These are phyloP conservation scores for Atkinsonella texensis DNA, from an alignment of 2,329 filamentous ascomycete species.

Conservation along the genomic window DNA sequence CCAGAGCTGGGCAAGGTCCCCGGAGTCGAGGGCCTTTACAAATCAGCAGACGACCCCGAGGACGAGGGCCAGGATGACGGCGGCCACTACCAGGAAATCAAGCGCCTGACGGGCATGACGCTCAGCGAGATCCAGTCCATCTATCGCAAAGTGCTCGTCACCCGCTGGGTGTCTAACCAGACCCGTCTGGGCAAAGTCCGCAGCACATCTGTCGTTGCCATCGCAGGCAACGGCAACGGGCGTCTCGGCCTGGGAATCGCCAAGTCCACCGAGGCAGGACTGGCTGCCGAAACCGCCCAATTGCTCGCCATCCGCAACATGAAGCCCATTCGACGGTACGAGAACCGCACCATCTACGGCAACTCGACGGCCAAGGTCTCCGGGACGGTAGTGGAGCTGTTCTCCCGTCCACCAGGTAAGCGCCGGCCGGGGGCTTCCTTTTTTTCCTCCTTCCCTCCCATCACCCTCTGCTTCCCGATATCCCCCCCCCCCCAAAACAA, in stretches of 20 bases:
- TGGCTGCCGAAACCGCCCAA: conserved; percentile 60
- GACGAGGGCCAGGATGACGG: conserved; percentile 39
- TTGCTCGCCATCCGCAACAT: conserved; percentile 82
- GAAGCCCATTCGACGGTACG: conserved; percentile 83
- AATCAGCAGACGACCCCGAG: conserved; percentile 33
- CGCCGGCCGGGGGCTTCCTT: too few relatives aligned
- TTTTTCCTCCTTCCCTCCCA: too few relatives aligned
- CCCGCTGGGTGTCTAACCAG: conserved; percentile 73
- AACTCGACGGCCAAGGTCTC: conserved; percentile 74
- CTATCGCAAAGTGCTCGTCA: conserved; percentile 60
- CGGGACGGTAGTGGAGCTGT: conserved; percentile 74
- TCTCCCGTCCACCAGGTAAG: conserved; percentile 74
- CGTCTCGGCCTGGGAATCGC: conserved; percentile 81
- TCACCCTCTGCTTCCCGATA: too few relatives aligned
- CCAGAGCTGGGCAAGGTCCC: conserved; percentile 39
- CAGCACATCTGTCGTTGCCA: conserved; percentile 60
- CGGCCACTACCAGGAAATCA: conserved; percentile 38
- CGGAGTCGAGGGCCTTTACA: conserved; percentile 41
- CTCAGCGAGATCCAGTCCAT: conserved; percentile 42
- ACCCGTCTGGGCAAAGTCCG: conserved; percentile 90
- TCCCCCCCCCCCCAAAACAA: too few relatives aligned
- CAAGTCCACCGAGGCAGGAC: conserved; percentile 64
- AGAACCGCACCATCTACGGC: conserved; percentile 84
- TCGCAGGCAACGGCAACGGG: conserved; percentile 80
- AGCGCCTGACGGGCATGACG: conserved; percentile 41